Conservation (phyloP, 176 grass and related monocot genomes). For the Ensete ventricosum region DNA sequence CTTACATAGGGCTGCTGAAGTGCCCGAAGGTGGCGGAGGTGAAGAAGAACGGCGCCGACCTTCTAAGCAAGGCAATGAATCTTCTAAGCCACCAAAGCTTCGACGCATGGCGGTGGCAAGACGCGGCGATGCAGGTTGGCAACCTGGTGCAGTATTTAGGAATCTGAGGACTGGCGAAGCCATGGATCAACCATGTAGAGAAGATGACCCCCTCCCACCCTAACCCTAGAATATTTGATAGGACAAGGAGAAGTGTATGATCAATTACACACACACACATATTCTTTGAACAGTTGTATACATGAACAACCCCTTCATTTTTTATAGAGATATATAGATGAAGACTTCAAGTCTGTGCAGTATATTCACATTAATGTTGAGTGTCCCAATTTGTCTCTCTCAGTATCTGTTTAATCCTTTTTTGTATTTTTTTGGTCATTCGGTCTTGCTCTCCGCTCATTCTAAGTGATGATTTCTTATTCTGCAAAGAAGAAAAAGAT, state of each 20-base stretch:
- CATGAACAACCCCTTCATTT: too few relatives aligned
- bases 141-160: neutral
- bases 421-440: too few relatives aligned
- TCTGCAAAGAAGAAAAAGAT: too few relatives aligned
- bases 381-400: too few relatives aligned
- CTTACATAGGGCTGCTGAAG: constrained; percentile 2
- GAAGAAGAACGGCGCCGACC: neutral
- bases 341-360: too few relatives aligned
- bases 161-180: neutral
- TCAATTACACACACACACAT: too few relatives aligned
- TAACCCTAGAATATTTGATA: neutral
- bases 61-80: neutral
- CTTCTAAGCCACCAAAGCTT: neutral
- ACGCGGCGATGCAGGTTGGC: neutral
- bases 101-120: neutral
- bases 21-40: neutral
- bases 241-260: neutral
- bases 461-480: too few relatives aligned
- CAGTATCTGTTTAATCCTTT: too few relatives aligned
- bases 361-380: too few relatives aligned
- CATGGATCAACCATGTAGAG: neutral
- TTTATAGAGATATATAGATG: too few relatives aligned
- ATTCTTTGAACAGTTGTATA: too few relatives aligned
- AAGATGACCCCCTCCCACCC: neutral
- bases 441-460: too few relatives aligned